Evolutionary conservation across 2,329 filamentous ascomycete species (phyloP), one percentile per base, ranked within the genome.

Genomic region (Nemania abortiva): DNA sequence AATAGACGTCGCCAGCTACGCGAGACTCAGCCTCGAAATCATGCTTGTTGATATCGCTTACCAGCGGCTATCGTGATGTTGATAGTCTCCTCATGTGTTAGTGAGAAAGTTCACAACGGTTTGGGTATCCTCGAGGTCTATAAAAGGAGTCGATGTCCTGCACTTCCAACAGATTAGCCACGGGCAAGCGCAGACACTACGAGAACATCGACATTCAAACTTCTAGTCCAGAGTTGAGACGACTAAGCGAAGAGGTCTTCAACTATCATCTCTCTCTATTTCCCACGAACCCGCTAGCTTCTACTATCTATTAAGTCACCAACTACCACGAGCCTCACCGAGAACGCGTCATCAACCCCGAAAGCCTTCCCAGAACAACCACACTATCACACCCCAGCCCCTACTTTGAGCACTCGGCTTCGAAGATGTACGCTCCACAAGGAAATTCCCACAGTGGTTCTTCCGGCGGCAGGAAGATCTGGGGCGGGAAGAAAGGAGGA

Each of bases 361-460:
- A 50, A 20, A 63, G n/a, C 31, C 24, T 37, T 45, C 20, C 11
- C 31, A 18, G 37, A 11, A 54, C 52, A 49, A 27, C 64, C 6
- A 5, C 31, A 39, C 2, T 20, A 54, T 27, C 55, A 42, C 15
- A 29, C 39, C 11, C 5, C 45, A 45, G 22, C 7, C 6, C 15
- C 22, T 15, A 9, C 3, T 7, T 47, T 15, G 6, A 13, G 27
- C 20, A 15, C 11, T 11, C 27, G 29, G 11, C 31, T 45, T 49
- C 20, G 13, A 53, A 9, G 34, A 67, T 68, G 68, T 58, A 42
- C 50, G 34, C 56, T 42, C 68, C 42, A n/a, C 55, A 68, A 22
- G 68, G 68, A 37, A 64, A 65, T 13, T 31, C 55, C 31, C 29
- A 50, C 6, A 66, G 59, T 54, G 18, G 47, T 34, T 59, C 67